Percentiles rank a stretch among this genome's conserved stretches.
Conservation (phyloP, 495 filamentous ascomycete species). For the Pseudevernia furfuracea region DNA sequence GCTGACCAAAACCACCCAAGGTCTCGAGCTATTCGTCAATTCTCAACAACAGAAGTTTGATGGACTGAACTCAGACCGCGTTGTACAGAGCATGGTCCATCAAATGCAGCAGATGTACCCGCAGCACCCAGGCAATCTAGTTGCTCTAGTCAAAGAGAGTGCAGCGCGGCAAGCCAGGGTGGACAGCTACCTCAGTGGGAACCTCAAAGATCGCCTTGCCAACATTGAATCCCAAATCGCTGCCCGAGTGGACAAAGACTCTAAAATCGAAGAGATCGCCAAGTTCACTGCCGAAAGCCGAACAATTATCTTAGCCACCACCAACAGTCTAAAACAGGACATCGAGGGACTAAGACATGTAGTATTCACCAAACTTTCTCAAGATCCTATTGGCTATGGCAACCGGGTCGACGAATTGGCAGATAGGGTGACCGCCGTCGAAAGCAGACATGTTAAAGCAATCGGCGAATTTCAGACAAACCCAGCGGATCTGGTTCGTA, state of each 20-base stretch:
- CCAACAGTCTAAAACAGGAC: neutral
- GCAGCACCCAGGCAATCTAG: conserved; percentile 4
- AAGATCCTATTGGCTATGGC: neutral
- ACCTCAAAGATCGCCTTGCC: neutral
- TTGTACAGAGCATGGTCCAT: conserved; percentile 10
- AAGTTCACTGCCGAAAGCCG: neutral
- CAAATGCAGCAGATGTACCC: conserved; percentile 16
- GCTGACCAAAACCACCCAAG: conserved; percentile 1
- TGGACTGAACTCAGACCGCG: conserved; percentile 8
- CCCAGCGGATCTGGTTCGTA: neutral
- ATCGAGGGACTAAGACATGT: neutral
- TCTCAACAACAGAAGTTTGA: conserved; percentile 18
- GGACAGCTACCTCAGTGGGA: conserved; percentile 5
- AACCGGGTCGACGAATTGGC: neutral
- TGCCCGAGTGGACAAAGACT: neutral
- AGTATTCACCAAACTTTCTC: too few relatives aligned
- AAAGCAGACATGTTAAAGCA: neutral
- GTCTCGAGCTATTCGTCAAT: conserved; percentile 1
- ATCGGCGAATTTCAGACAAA: neutral
- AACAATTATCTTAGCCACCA: neutral
- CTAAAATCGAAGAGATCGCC: neutral
- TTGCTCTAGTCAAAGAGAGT: neutral
- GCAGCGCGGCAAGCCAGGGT: neutral
- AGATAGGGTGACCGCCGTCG: neutral
- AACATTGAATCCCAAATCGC: neutral